phyloP scores from a whole-genome alignment of 805 yeast genomes.

The Saturnispora serradocipensis region DNA sequence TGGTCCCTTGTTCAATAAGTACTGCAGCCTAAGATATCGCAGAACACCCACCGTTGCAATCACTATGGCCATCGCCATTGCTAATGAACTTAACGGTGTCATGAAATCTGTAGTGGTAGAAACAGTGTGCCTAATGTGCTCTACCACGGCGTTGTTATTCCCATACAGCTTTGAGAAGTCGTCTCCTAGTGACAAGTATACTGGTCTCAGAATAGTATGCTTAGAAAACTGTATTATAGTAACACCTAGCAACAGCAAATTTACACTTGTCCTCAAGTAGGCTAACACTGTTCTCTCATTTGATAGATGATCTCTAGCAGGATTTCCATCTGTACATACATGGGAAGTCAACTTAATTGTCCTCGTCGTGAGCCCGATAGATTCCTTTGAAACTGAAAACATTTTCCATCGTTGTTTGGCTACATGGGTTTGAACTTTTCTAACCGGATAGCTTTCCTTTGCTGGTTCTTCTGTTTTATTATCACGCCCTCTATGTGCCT shows the following conservation, averaged over 20 bases:
- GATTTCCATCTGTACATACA: conserved; percentile 9
- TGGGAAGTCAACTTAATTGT: background rate
- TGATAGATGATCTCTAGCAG: conserved; percentile 51
- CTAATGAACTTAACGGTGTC: conserved; percentile 4
- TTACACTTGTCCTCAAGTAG: conserved; percentile 48
- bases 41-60: background rate
- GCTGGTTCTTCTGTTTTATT: background rate
- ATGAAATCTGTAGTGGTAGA: background rate
- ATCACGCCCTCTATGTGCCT: background rate
- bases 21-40: conserved; percentile 1
- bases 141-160: background rate
- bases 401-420: background rate
- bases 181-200: conserved; percentile 1
- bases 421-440: background rate
- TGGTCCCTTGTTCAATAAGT: background rate
- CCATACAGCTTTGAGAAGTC: background rate
- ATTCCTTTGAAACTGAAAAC: background rate
- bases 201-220: conserved; percentile 20
- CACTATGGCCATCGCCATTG: conserved; percentile 1
- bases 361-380: background rate
- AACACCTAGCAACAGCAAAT: conserved; percentile 43
- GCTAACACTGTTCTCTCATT: conserved; percentile 56
- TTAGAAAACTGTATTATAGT: conserved; percentile 45
- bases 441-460: background rate
- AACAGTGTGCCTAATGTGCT: background rate